These are phyloP conservation scores for Botryotinia calthae DNA, from an alignment of 2,329 filamentous ascomycete genomes.

Conservation along the genomic window DNA sequence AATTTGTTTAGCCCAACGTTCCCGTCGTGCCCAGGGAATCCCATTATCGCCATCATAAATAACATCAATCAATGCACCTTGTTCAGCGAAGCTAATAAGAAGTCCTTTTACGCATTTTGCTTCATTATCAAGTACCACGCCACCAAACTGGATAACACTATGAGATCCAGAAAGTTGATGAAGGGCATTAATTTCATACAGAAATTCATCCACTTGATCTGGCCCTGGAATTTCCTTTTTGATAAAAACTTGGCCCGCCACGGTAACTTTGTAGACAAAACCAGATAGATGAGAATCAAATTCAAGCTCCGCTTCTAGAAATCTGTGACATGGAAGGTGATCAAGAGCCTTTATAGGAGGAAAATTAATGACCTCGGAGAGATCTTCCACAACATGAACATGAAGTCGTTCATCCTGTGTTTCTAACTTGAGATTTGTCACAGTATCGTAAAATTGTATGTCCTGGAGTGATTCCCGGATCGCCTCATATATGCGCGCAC, in stretches of 20 bases:
- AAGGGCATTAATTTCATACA: slow-evolving; percentile 97
- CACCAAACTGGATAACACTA: slow-evolving; percentile 82
- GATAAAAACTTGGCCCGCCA: slow-evolving; percentile 69
- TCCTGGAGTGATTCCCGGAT: slow-evolving; percentile 89
- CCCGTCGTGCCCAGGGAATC: slow-evolving; percentile 66
- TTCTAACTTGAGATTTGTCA: slow-evolving; percentile 92
- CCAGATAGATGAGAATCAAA: slow-evolving; percentile 95
- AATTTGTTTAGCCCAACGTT: slow-evolving; percentile 89
- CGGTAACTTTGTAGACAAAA: slow-evolving; percentile 90
- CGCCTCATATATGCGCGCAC: slow-evolving; percentile 86
- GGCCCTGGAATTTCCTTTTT: slow-evolving; percentile 98
- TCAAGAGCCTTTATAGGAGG: slow-evolving; percentile 70
- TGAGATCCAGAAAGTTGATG: slow-evolving; percentile 68
- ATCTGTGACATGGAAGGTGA: slow-evolving; percentile 65
- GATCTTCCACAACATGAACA: slow-evolving; percentile 96
- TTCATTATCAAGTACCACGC: slow-evolving; percentile 79
- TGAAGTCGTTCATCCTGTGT: slow-evolving; percentile 85
- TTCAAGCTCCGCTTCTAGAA: slow-evolving; percentile 70
- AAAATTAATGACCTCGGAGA: slow-evolving; percentile 82
- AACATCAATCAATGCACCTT: slow-evolving; percentile 85
- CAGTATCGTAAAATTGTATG: slow-evolving; percentile 93
- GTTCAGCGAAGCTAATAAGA: slow-evolving; percentile 81
- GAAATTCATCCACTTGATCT: slow-evolving; percentile 91
- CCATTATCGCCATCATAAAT: slow-evolving; percentile 72
- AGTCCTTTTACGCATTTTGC: slow-evolving; percentile 77